These are phyloP conservation scores for Actinidia polygama DNA, from an alignment of 179 eudicot species.

Conservation along the genomic window DNA sequence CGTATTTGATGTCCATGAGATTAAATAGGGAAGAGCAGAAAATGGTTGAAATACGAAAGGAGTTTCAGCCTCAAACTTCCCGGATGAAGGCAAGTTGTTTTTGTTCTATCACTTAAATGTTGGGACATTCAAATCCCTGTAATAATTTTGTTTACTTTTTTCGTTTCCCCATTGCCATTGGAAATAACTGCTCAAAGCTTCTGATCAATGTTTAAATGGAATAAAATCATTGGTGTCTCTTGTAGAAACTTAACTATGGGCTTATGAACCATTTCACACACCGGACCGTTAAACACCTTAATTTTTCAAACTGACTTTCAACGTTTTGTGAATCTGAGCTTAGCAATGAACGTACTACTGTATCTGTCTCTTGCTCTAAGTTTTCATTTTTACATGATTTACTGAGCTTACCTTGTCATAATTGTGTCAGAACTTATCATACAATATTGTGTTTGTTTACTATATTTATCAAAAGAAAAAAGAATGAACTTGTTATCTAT, in stretches of 20 bases:
- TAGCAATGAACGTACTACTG: not conserved
- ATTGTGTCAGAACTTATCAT: not conserved
- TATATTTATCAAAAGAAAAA: no score
- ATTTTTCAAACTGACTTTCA: not conserved
- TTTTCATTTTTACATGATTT: slow-evolving; percentile 1
- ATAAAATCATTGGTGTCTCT: not conserved
- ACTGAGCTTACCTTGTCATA: not conserved
- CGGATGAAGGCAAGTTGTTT: slow-evolving; percentile 80
- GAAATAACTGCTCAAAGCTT: not conserved
- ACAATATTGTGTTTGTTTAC: no score
- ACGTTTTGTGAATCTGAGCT: not conserved
- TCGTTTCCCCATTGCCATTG: not conserved
- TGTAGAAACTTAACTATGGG: not conserved
- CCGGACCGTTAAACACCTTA: not conserved
- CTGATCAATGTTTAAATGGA: slow-evolving; percentile 10
- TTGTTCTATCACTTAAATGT: not conserved
- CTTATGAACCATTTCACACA: not conserved
- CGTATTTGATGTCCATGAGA: slow-evolving; percentile 84
- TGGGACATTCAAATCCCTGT: slow-evolving; percentile 10
- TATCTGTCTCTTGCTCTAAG: not conserved
- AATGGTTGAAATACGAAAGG: slow-evolving; percentile 90
- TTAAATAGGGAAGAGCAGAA: slow-evolving; percentile 92
- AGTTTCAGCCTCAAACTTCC: slow-evolving; percentile 77
- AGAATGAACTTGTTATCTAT: not conserved
- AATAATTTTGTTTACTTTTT: not conserved